Evolutionary conservation across 73 alveolate species (phyloP).

Genomic region (Blepharisma stoltei): DNA sequence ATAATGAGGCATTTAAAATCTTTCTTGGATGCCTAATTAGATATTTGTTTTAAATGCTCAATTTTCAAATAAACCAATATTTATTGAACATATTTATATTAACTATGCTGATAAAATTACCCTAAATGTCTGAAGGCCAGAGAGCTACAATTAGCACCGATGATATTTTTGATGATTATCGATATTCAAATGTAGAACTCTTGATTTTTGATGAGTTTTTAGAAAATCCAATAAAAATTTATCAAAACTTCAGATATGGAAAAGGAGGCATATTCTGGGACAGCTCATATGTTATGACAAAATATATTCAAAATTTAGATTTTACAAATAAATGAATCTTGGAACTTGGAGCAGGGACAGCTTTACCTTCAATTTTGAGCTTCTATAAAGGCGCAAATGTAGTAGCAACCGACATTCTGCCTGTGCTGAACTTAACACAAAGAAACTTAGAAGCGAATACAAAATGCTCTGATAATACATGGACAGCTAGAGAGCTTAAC

Average conservation of each 20-base stretch:
- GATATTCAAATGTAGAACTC: neutral
- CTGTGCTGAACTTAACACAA: neutral
- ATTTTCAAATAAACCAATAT: too few relatives aligned
- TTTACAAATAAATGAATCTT: neutral
- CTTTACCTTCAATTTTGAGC: neutral
- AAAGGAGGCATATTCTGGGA: constrained; percentile 28
- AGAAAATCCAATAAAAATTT: neutral
- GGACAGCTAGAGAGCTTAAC: neutral
- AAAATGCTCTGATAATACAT: neutral
- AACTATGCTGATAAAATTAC: too few relatives aligned
- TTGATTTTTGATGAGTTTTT: neutral
- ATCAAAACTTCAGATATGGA: constrained; percentile 16
- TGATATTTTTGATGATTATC: neutral
- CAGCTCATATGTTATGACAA: neutral
- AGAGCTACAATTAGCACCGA: neutral
- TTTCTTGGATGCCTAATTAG: too few relatives aligned
- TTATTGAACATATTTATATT: too few relatives aligned
- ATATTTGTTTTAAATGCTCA: too few relatives aligned
- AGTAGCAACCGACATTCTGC: neutral
- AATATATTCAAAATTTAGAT: neutral
- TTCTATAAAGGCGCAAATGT: constrained; percentile 3
- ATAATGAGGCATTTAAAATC: too few relatives aligned
- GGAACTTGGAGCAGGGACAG: constrained; percentile 26
- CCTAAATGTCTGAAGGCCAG: too few relatives aligned
- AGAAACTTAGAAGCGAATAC: neutral